Evolutionary conservation across 1,139 yeast genomes (phyloP), one percentile per base, ranked within the genome.

Genomic region (Entelexis paramagnoliae): DNA sequence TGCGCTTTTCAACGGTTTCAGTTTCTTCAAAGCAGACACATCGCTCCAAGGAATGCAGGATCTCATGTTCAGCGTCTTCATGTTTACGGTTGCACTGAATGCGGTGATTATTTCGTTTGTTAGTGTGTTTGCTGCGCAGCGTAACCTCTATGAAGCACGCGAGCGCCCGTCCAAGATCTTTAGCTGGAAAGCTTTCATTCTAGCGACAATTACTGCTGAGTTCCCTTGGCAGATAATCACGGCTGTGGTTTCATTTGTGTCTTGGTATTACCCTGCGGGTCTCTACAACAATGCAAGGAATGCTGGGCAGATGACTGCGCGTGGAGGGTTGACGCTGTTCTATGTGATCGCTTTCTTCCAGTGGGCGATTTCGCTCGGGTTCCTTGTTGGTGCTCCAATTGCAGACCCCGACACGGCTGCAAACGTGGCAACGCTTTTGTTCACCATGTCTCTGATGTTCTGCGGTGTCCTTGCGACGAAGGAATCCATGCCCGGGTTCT

Each of bases 241-340:
- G 52, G 88, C 87, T 56, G 78, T 89, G 0, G 26, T 83, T 6
- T 74, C 82, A 3, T 87, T 74, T 69, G 76, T 84, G 63, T 76
- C 81, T 55, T 85, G 85, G 80, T 87, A 85, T 67, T 87, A 83
- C 64, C 93, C 95, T 7, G 78, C 84, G 57, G 95, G 93, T 1
- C 59, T 67, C 39, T 65, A 65, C 58, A 55, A 58, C 47, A 63
- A 66, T 51, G 69, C 71, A n/a, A 51, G 53, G 10, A 54, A 52
- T 22, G 80, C 87, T 33, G 78, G 78, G 51, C 67, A 72, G 49
- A 67, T 72, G 48, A 71, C 72, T 48, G 73, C 72, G 53, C 73
- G 91, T 66, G 91, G 91, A 59, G 88, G 79, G 6, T 68, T 81
- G 60, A 74, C 78, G 65, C 83, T 85, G 81, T 68, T 84, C 62